Base-by-base conservation (phyloP, 2,329 filamentous ascomycete genomes). In the Septoria linicola region DNA sequence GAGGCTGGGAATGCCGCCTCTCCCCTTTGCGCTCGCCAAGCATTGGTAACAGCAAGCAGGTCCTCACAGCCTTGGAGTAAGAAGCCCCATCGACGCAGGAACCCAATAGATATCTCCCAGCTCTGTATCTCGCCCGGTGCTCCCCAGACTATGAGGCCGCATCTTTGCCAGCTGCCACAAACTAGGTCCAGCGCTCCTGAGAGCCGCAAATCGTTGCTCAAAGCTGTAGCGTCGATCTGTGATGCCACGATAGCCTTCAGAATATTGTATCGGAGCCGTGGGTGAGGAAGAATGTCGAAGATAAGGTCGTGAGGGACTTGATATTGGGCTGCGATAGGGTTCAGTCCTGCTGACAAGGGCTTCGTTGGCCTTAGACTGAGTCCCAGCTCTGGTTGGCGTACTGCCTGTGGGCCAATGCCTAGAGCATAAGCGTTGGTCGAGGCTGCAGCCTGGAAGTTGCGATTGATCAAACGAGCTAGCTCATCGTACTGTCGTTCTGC, bases 81-180 rank as follows among this genome's bases (percentile, higher is more conserved):
- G 46, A 66, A 73, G 3, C 62, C 63, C 68, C 70, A 77, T 42
- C 64, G 66, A 21, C 56, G 55, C 43, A 68, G 57, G 57, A 76
- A 76, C 1, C 63, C 61, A 43, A 70, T 66, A 0, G 67, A 73
- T 3, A 75, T 57, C 58, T 76, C 74, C 74, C 73, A 76, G 34
- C 68, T 70, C 4, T 60, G 51, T 2, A 66, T 49, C 21, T 64
- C 52, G 66, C 73, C 75, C 8, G 73, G 71, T 16, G 70, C 65
- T 8, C 64, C 63, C 72, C 73, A 76, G 8, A 70, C 67, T 3
- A 71, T 52, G 36, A 70, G 14, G 4, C 68, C 68, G 20, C 57
- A 49, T 25, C 65, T 59, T 34, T 59, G 54, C 54, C 58, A 61
- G 17, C 51, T 49, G 7, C 58, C 63, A 14, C 60, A 45, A 14